Evolutionary conservation across 202 grass and related monocot species (phyloP).

Genomic region (Hordeum pubiflorum): DNA sequence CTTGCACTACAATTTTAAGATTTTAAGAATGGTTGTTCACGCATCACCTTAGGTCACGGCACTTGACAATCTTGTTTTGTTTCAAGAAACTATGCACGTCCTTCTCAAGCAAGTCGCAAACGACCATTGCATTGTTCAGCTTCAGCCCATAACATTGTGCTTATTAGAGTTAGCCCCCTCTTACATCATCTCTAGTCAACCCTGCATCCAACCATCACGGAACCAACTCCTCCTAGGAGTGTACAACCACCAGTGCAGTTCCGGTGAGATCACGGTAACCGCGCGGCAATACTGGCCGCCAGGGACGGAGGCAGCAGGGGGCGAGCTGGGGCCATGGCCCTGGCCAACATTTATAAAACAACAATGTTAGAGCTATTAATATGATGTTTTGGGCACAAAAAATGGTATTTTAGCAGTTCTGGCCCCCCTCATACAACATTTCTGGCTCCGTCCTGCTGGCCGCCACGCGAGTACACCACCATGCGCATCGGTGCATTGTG

Average conservation of each 20-base stretch:
- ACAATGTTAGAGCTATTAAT: too few species aligned
- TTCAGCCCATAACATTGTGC: background rate
- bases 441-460: too few species aligned
- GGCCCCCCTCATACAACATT: too few species aligned
- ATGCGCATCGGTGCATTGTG: too few species aligned
- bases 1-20: background rate
- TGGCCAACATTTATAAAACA: too few species aligned
- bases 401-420: too few species aligned
- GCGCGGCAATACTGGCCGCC: too few species aligned
- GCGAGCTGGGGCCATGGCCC: too few species aligned
- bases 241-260: too few species aligned
- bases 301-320: too few species aligned
- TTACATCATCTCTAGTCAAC: background rate
- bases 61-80: background rate
- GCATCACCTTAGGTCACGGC: slow-evolving; percentile 11
- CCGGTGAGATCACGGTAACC: too few species aligned
- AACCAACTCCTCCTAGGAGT: background rate
- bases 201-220: slow-evolving; percentile 6
- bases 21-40: background rate
- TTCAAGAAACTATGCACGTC: background rate
- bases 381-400: too few species aligned
- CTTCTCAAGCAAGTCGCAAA: slow-evolving; percentile 1
- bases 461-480: background rate
- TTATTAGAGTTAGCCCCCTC: background rate
- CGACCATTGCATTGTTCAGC: background rate